Conservation (phyloP, 169 alveolate genomes). For the Miamiensis avidus region DNA sequence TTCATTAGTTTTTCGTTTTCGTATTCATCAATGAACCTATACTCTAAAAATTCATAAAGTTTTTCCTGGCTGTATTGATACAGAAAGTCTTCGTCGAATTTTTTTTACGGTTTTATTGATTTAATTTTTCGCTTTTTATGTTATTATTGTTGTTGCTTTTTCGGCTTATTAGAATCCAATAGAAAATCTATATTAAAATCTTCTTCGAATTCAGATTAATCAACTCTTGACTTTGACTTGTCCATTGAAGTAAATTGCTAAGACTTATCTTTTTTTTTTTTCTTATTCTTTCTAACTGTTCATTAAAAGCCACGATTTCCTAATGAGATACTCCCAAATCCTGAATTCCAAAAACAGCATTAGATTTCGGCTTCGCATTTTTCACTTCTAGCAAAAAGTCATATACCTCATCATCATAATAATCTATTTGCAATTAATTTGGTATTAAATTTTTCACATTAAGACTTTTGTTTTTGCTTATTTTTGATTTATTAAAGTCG, state of each 20-base stretch:
- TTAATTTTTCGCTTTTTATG: background rate
- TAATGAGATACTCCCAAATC: background rate
- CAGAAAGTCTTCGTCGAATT: background rate
- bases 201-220: no score
- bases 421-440: background rate
- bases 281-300: no score
- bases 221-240: background rate
- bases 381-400: background rate
- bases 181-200: background rate
- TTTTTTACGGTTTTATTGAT: background rate
- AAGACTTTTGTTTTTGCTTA: background rate
- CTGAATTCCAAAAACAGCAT: background rate
- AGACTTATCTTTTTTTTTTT: background rate
- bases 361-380: background rate
- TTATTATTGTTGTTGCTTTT: background rate
- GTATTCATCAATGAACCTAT: background rate
- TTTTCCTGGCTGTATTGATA: background rate
- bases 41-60: background rate
- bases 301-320: background rate
- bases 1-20: background rate
- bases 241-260: background rate
- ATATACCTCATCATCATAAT: background rate
- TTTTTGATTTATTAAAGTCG: no score
- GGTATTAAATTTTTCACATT: no score
- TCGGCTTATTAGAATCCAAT: background rate